Evolutionary conservation across 148 eudicot genomes (phyloP).

Genomic region (Camellia lanceoleosa): DNA sequence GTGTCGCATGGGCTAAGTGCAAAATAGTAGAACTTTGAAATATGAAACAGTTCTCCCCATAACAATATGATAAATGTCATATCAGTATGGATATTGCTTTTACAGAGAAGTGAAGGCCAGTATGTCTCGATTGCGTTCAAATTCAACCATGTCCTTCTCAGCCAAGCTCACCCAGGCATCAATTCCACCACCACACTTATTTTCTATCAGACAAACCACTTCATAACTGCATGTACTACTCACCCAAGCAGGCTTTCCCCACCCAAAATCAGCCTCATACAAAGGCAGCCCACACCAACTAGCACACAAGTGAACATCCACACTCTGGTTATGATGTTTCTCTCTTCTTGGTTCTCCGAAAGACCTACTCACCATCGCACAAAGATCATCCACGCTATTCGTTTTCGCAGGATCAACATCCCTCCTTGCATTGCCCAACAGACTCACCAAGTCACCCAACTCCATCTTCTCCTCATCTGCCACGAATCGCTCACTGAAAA

Average conservation of each 20-base stretch:
- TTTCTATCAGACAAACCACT: slow-evolving; percentile 12
- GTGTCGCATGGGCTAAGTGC: no score
- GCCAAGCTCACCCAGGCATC: slow-evolving; percentile 36
- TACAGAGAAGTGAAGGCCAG: slow-evolving; percentile 1
- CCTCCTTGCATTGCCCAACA: slow-evolving; percentile 2
- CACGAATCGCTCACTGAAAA: not conserved
- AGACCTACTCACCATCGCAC: slow-evolving; percentile 3
- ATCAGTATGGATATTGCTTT: not conserved
- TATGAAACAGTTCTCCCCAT: no score
- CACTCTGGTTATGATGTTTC: not conserved
- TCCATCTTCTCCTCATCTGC: not conserved
- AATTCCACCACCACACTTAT: slow-evolving; percentile 13
- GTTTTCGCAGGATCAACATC: not conserved
- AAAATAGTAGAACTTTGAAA: no score
- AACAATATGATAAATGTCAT: no score
- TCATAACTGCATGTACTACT: slow-evolving; percentile 10
- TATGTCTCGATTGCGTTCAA: slow-evolving; percentile 13
- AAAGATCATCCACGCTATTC: not conserved
- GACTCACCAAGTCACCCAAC: not conserved
- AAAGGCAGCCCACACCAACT: slow-evolving; percentile 27
- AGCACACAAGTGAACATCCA: slow-evolving; percentile 9
- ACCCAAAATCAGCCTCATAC: slow-evolving; percentile 34
- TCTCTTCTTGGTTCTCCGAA: slow-evolving; percentile 11
- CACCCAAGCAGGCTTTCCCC: slow-evolving; percentile 36
- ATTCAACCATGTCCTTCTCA: slow-evolving; percentile 18